These are phyloP conservation scores for Paspalum notatum DNA, from an alignment of 176 grass and related monocot genomes.

Conservation along the genomic window DNA sequence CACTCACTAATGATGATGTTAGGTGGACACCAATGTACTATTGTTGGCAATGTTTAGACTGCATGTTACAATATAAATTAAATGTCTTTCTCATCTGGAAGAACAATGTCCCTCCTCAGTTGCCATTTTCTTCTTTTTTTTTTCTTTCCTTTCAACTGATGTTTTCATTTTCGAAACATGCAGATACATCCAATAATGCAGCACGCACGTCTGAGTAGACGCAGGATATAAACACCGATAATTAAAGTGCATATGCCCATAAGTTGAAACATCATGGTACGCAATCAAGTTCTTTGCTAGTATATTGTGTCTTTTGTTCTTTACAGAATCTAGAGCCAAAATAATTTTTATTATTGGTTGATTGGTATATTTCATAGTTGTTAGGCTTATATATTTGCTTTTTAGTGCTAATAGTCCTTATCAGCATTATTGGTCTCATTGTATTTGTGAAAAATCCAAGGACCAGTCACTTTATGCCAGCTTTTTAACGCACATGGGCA, in stretches of 20 bases:
- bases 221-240: conserved; percentile 39
- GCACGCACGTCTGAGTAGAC: conserved; percentile 31
- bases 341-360: neutral
- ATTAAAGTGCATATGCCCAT: conserved; percentile 44
- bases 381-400: conserved; percentile 39
- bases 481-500: conserved; percentile 35
- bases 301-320: conserved; percentile 36
- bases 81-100: conserved; percentile 42
- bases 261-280: conserved; percentile 48
- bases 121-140: conserved; percentile 43
- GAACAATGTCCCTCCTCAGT: conserved; percentile 28
- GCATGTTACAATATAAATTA: conserved; percentile 42
- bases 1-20: conserved; percentile 48
- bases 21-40: conserved; percentile 33
- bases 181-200: conserved; percentile 54
- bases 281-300: conserved; percentile 40
- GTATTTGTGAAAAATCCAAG: conserved; percentile 44
- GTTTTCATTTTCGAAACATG: conserved; percentile 37
- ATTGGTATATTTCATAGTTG: conserved; percentile 15
- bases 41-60: conserved; percentile 29
- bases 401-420: conserved; percentile 53
- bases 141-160: conserved; percentile 41
- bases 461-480: conserved; percentile 47
- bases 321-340: conserved; percentile 34
- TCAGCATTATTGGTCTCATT: conserved; percentile 44